Conservation (phyloP, 257 asterid species). For the Nicotiana tomentosiformis region DNA sequence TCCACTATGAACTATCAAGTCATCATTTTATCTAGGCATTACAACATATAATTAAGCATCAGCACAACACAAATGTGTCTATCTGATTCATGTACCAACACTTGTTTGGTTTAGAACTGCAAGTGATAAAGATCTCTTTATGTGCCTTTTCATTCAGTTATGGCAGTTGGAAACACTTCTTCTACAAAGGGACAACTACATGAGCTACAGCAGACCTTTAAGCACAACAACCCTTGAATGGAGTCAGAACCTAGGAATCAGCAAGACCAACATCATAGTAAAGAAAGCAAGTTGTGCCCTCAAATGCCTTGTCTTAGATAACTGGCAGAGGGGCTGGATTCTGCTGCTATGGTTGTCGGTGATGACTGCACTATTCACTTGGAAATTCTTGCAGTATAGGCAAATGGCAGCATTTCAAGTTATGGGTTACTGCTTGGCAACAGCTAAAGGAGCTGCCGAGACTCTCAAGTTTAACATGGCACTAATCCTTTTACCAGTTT, state of each 20-base stretch:
- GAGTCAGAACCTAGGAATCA: constrained; percentile 45
- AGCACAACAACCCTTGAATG: constrained; percentile 59
- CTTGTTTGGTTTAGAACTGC: background rate
- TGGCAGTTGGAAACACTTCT: constrained; percentile 92
- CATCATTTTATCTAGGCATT: background rate
- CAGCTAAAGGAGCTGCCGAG: constrained; percentile 95
- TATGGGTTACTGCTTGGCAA: constrained; percentile 76
- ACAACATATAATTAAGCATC: background rate
- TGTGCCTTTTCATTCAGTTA: constrained; percentile 37
- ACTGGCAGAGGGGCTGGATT: constrained; percentile 79
- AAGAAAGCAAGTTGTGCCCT: constrained; percentile 19
- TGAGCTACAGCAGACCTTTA: constrained; percentile 79
- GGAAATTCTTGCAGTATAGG: constrained; percentile 72
- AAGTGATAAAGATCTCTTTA: background rate
- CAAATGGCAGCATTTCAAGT: constrained; percentile 53
- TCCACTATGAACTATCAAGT: background rate
- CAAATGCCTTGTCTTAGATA: constrained; percentile 38
- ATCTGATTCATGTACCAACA: background rate
- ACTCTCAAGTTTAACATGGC: constrained; percentile 94
- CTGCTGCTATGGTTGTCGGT: constrained; percentile 46
- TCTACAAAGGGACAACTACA: constrained; percentile 65
- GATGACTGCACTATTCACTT: constrained; percentile 65
- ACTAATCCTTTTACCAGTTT: constrained; percentile 73
- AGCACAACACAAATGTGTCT: background rate
- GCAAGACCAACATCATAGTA: constrained; percentile 17